phyloP scores from a whole-genome alignment of 345 rosid species.

The Pistacia atlantica region DNA sequence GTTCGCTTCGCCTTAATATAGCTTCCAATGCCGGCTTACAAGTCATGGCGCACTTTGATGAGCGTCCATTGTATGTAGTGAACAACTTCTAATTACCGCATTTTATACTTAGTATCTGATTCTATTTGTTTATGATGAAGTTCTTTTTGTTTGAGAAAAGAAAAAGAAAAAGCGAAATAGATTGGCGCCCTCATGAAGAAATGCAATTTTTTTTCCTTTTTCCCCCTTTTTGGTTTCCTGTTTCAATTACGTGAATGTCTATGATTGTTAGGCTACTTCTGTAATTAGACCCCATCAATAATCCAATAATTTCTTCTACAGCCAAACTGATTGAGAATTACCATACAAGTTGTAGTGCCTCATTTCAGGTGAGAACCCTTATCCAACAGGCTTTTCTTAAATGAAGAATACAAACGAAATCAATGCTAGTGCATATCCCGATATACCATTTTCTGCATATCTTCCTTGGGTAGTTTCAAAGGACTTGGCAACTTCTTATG shows the following conservation, averaged over 20 bases:
- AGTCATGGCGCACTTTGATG: not conserved
- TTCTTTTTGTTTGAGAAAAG: not conserved
- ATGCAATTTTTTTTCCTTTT: not conserved
- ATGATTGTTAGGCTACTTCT: too few species aligned
- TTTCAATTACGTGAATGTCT: not conserved
- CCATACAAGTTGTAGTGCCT: too few species aligned
- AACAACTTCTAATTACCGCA: not conserved
- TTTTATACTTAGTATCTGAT: not conserved
- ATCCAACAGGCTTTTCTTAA: too few species aligned
- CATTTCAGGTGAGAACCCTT: too few species aligned
- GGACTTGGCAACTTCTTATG: too few species aligned
- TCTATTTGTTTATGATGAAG: not conserved
- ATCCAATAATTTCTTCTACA: too few species aligned
- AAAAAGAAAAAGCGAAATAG: not conserved
- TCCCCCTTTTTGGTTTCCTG: too few species aligned
- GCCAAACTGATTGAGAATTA: too few species aligned
- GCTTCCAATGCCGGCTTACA: not conserved
- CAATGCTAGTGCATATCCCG: too few species aligned
- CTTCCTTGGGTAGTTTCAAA: too few species aligned
- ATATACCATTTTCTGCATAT: too few species aligned
- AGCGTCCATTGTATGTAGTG: not conserved
- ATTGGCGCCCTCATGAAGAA: not conserved
- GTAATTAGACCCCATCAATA: not conserved
- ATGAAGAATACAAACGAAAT: too few species aligned
- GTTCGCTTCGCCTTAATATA: not conserved